Evolutionary conservation across 2,329 filamentous ascomycete genomes (phyloP).

Genomic region (Fusarium coicis): DNA sequence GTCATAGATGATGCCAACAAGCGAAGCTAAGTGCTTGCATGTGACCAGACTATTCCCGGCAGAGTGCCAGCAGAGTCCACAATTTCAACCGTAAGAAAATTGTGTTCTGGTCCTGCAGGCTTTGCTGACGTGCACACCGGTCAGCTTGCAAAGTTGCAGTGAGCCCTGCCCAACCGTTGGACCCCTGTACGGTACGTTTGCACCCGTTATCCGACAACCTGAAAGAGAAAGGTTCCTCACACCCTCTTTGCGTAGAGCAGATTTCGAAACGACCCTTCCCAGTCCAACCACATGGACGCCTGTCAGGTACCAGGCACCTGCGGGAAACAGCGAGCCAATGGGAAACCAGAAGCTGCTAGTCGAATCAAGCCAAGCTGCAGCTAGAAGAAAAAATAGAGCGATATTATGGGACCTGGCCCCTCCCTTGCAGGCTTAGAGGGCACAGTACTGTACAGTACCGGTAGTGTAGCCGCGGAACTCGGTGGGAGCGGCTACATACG

Average conservation of each 20-base stretch:
- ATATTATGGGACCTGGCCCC: slow-evolving; percentile 34
- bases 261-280: slow-evolving; percentile 50
- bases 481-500: slow-evolving; percentile 9
- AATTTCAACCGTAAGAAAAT: slow-evolving; percentile 7
- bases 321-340: slow-evolving; percentile 48
- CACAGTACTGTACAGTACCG: not conserved
- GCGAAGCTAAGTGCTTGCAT: slow-evolving; percentile 35
- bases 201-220: slow-evolving; percentile 12
- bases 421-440: slow-evolving; percentile 6
- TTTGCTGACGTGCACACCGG: slow-evolving; percentile 19
- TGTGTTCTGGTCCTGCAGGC: slow-evolving; percentile 5
- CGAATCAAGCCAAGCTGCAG: slow-evolving; percentile 25
- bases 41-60: slow-evolving; percentile 21
- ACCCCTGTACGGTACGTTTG: slow-evolving; percentile 3
- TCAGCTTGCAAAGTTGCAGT: slow-evolving; percentile 17
- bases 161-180: slow-evolving; percentile 1
- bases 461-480: slow-evolving; percentile 26
- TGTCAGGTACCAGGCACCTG: slow-evolving; percentile 56
- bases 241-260: slow-evolving; percentile 16
- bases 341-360: slow-evolving; percentile 6
- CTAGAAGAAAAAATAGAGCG: slow-evolving; percentile 44
- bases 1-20: slow-evolving; percentile 16
- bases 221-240: slow-evolving; percentile 11
- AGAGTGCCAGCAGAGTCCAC: not conserved
- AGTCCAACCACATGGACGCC: slow-evolving; percentile 52